Percentiles rank a stretch among this genome's conserved stretches.
Conservation (phyloP, 306 rosid genomes). For the Phaseolus lunatus region DNA sequence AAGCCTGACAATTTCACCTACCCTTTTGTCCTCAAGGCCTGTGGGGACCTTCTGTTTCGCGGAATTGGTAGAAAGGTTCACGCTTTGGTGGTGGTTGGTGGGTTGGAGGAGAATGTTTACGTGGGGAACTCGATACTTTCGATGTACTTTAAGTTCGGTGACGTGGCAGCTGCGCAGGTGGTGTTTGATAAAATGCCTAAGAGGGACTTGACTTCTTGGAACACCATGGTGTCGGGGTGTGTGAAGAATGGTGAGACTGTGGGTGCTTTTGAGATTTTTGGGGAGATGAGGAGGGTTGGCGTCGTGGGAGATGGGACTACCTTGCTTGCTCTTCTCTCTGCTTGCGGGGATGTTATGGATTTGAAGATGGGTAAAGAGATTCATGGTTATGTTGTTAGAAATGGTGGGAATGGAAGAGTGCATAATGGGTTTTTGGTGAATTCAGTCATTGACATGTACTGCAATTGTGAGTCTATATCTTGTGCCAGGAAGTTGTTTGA, state of each 20-base stretch:
- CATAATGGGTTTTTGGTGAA: slow-evolving; percentile 55
- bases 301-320: slow-evolving; percentile 62
- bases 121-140: slow-evolving; percentile 60
- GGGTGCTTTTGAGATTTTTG: slow-evolving; percentile 49
- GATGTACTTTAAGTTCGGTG: slow-evolving; percentile 57
- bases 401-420: slow-evolving; percentile 39
- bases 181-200: slow-evolving; percentile 68
- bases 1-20: slow-evolving; percentile 64
- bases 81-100: slow-evolving; percentile 56
- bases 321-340: slow-evolving; percentile 60
- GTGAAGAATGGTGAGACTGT: slow-evolving; percentile 54
- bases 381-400: slow-evolving; percentile 57
- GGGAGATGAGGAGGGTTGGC: slow-evolving; percentile 49
- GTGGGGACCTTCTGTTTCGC: slow-evolving; percentile 57
- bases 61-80: slow-evolving; percentile 62
- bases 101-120: slow-evolving; percentile 60
- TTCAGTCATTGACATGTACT: slow-evolving; percentile 67
- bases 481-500: slow-evolving; percentile 61
- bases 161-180: slow-evolving; percentile 49
- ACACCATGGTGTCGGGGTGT: slow-evolving; percentile 55
- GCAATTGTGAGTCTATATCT: slow-evolving; percentile 49
- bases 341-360: slow-evolving; percentile 58
- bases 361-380: slow-evolving; percentile 57
- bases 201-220: slow-evolving; percentile 65
- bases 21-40: slow-evolving; percentile 69